Evolutionary conservation across 2,329 filamentous ascomycete species (phyloP).

Genomic region (Sporothrix schenckii): DNA sequence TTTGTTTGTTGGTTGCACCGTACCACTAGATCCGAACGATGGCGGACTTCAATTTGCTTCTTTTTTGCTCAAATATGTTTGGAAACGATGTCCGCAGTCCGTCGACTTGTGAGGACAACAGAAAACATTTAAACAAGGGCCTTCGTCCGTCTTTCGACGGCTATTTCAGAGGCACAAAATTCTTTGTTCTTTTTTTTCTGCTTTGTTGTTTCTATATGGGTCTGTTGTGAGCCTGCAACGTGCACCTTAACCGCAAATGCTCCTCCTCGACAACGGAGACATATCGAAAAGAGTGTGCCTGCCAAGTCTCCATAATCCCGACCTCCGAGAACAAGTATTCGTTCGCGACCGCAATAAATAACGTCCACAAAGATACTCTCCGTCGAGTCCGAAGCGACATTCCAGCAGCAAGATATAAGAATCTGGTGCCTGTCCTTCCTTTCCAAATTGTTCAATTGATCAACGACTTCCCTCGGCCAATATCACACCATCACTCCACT

Average conservation of each 20-base stretch:
- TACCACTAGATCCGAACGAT: not conserved
- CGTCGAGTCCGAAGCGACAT: not conserved
- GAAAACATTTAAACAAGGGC: not conserved
- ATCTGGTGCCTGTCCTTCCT: not conserved
- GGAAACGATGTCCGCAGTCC: not conserved
- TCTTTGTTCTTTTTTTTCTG: not conserved
- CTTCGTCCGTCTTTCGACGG: not conserved
- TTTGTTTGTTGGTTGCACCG: not conserved
- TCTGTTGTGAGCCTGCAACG: not conserved
- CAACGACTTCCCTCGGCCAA: not conserved
- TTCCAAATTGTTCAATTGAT: not conserved
- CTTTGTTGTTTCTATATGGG: not conserved
- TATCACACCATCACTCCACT: not conserved
- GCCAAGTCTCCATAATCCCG: constrained; percentile 16
- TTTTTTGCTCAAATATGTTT: not conserved
- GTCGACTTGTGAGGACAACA: not conserved
- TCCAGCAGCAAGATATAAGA: not conserved
- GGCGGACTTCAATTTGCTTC: not conserved
- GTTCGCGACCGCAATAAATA: constrained; percentile 1
- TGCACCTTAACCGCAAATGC: not conserved
- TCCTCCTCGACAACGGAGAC: not conserved
- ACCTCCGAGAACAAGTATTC: constrained; percentile 18
- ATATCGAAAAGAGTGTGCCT: not conserved
- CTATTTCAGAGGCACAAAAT: not conserved
- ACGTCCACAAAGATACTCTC: not conserved